Evolutionary conservation across 257 asterid genomes (phyloP).

Genomic region (Salvia splendens): DNA sequence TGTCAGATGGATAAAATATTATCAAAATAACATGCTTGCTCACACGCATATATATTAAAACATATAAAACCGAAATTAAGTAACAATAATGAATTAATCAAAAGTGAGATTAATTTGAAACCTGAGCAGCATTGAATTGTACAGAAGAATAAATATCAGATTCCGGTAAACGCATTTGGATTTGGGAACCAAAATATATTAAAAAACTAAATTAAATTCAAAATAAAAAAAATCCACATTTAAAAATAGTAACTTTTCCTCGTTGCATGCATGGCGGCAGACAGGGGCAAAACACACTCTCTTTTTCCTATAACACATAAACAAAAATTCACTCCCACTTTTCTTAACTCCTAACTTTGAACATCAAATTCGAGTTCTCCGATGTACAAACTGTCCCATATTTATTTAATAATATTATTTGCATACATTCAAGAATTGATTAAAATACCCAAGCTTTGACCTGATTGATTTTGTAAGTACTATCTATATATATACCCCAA

Average conservation of each 20-base stretch:
- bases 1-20: too few species aligned
- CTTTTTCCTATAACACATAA: conserved; percentile 29
- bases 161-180: conserved; percentile 38
- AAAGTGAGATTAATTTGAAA: conserved; percentile 13
- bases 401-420: neutral
- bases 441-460: conserved; percentile 55
- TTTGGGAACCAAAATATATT: conserved; percentile 17
- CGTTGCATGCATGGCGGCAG: conserved; percentile 76
- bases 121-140: conserved; percentile 25
- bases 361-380: conserved; percentile 43
- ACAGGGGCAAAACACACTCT: conserved; percentile 46
- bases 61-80: neutral
- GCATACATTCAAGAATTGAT: neutral
- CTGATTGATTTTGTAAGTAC: conserved; percentile 40
- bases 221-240: neutral
- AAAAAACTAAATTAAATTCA: neutral
- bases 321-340: conserved; percentile 31
- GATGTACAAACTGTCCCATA: conserved; percentile 26
- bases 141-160: conserved; percentile 11
- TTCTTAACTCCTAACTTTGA: conserved; percentile 31
- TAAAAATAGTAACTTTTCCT: conserved; percentile 36
- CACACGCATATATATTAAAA: neutral
- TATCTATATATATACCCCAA: neutral
- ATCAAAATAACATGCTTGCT: too few species aligned
- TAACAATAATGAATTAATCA: neutral